phyloP scores from a whole-genome alignment of 768 basidiomycete genomes.

The Podaxis mareebaensis region DNA sequence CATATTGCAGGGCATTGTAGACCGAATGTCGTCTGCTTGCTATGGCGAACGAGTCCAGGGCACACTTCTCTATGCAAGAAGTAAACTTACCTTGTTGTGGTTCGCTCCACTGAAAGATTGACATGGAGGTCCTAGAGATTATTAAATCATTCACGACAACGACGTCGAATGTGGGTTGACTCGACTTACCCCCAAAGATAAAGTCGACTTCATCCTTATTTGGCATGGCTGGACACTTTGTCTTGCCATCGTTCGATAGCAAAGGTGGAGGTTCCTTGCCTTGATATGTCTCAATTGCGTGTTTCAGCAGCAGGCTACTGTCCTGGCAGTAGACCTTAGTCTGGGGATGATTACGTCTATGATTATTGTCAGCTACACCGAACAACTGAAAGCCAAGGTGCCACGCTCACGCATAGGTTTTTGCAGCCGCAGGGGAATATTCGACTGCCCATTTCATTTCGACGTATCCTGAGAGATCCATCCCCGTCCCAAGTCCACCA shows the following conservation, averaged over 20 bases:
- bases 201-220: constrained; percentile 62
- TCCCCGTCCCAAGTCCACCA: constrained; percentile 71
- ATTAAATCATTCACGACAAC: neutral
- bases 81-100: constrained; percentile 48
- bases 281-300: constrained; percentile 50
- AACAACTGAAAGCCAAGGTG: neutral
- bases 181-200: constrained; percentile 64
- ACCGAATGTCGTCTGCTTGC: constrained; percentile 65
- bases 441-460: constrained; percentile 72
- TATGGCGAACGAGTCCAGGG: constrained; percentile 22
- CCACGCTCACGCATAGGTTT: constrained; percentile 55
- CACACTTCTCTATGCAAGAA: neutral
- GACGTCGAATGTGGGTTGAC: neutral
- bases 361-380: constrained; percentile 2
- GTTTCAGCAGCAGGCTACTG: constrained; percentile 57
- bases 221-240: constrained; percentile 49
- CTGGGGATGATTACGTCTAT: constrained; percentile 62
- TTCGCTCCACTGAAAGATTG: constrained; percentile 73
- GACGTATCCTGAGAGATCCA: constrained; percentile 61
- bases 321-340: constrained; percentile 66
- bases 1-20: constrained; percentile 69
- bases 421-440: constrained; percentile 60
- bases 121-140: constrained; percentile 66
- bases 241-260: constrained; percentile 39
- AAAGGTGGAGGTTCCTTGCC: constrained; percentile 42